phyloP scores from a whole-genome alignment of 2,329 filamentous ascomycete genomes.

The Aspergillus unguis region DNA sequence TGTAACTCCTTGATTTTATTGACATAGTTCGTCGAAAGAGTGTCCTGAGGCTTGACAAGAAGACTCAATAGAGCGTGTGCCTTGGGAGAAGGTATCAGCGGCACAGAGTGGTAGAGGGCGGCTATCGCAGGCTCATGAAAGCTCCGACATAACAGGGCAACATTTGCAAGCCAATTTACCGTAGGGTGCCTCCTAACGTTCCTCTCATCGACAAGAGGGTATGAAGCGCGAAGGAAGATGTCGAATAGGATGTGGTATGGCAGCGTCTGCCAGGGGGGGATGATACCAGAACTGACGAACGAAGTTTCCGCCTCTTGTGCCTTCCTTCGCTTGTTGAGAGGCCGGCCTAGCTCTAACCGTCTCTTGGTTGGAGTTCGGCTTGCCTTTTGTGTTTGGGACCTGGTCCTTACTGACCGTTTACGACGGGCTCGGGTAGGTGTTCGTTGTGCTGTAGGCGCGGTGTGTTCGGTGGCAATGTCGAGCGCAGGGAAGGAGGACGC shows the following conservation, averaged over 20 bases:
- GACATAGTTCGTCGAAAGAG: conserved; percentile 61
- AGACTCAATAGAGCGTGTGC: conserved; percentile 50
- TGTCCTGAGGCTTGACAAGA: conserved; percentile 53
- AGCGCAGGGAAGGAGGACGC: conserved; percentile 7
- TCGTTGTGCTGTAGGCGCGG: conserved; percentile 6
- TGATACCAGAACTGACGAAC: conserved; percentile 31
- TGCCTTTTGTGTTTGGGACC: conserved; percentile 21
- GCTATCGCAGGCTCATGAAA: conserved; percentile 72
- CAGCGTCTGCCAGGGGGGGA: conserved; percentile 59
- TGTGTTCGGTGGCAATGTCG: conserved; percentile 6
- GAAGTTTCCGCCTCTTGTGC: conserved; percentile 16
- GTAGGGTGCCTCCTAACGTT: conserved; percentile 23
- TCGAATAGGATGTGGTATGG: conserved; percentile 67
- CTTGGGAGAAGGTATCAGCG: conserved; percentile 54
- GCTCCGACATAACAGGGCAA: conserved; percentile 59
- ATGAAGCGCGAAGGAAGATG: conserved; percentile 66
- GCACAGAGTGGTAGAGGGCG: conserved; percentile 67
- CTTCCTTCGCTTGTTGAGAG: conserved; percentile 28
- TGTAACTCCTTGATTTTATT: conserved; percentile 68
- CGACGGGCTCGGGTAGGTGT: conserved; percentile 14
- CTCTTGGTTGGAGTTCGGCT: conserved; percentile 16
- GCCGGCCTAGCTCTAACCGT: conserved; percentile 19
- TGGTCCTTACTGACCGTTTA: conserved; percentile 17
- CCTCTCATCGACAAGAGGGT: conserved; percentile 50
- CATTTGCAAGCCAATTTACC: conserved; percentile 60